Percentiles rank a stretch among this genome's conserved stretches.
phyloP scores from a whole-genome alignment of 805 yeast species.

The Kregervanrija fluxuum region DNA sequence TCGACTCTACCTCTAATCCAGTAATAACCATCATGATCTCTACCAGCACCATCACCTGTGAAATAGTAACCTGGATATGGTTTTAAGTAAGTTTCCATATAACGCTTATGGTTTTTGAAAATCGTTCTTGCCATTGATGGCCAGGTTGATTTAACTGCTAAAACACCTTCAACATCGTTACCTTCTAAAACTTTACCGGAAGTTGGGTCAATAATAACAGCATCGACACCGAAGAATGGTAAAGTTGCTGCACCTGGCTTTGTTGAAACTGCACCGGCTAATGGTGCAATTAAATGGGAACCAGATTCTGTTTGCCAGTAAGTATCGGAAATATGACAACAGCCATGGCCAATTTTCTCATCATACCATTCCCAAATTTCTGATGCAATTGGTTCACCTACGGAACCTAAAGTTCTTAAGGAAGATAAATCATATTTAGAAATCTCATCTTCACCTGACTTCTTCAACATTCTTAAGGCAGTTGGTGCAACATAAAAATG shows the following conservation, averaged over 20 bases:
- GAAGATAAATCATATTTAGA: constrained; percentile 74
- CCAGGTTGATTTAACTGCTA: constrained; percentile 88
- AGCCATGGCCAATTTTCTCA: constrained; percentile 81
- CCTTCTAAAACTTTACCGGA: constrained; percentile 78
- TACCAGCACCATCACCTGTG: constrained; percentile 98
- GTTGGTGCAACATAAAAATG: constrained; percentile 99
- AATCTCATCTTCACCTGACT: constrained; percentile 80
- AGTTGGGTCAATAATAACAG: constrained; percentile 89
- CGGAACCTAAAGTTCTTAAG: constrained; percentile 91
- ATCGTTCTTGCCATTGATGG: constrained; percentile 98
- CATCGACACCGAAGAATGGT: constrained; percentile 93
- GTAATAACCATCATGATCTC: constrained; percentile 92
- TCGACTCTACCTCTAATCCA: constrained; percentile 99
- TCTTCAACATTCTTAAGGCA: constrained; percentile 79
- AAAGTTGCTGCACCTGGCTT: constrained; percentile 97
- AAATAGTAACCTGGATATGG: constrained; percentile 93
- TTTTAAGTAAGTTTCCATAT: constrained; percentile 82
- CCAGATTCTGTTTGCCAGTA: constrained; percentile 99
- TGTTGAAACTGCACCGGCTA: constrained; percentile 91
- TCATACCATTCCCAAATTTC: constrained; percentile 99
- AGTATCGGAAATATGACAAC: constrained; percentile 90
- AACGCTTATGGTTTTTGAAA: constrained; percentile 80
- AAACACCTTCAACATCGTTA: constrained; percentile 92
- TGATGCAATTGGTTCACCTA: constrained; percentile 97
- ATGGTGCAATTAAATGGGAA: constrained; percentile 87